These are phyloP conservation scores for Trichodelitschia bisporula DNA, from an alignment of 495 filamentous ascomycete genomes.

Conservation along the genomic window DNA sequence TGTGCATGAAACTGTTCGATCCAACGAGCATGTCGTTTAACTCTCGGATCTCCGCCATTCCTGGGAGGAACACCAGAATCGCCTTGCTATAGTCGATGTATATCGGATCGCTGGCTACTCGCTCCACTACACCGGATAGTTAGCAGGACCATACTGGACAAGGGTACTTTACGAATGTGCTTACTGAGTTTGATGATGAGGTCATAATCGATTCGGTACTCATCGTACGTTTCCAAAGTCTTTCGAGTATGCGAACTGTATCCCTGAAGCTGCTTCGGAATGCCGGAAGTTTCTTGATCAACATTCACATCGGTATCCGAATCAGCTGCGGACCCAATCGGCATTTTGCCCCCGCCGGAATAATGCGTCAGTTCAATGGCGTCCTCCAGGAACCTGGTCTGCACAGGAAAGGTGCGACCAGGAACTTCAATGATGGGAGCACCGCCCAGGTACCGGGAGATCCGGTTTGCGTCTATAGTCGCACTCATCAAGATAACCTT, in stretches of 20 bases:
- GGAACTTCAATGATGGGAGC: slow-evolving; percentile 76
- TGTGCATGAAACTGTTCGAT: slow-evolving; percentile 37
- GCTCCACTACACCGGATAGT: no score
- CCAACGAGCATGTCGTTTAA: slow-evolving; percentile 59
- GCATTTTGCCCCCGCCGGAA: slow-evolving; percentile 30
- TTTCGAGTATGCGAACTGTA: slow-evolving; percentile 54
- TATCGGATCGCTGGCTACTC: slow-evolving; percentile 38
- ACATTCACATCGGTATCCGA: slow-evolving; percentile 30
- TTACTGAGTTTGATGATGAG: slow-evolving; percentile 48
- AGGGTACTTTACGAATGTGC: background rate
- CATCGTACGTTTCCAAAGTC: slow-evolving; percentile 51
- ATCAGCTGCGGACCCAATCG: slow-evolving; percentile 18
- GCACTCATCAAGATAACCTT: slow-evolving; percentile 89
- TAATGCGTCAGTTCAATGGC: slow-evolving; percentile 63
- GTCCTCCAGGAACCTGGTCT: slow-evolving; percentile 73
- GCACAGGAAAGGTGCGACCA: slow-evolving; percentile 79
- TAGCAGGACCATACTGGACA: no score
- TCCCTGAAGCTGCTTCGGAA: slow-evolving; percentile 23
- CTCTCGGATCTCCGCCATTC: slow-evolving; percentile 75
- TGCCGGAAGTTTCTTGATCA: slow-evolving; percentile 8
- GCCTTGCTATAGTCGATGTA: slow-evolving; percentile 59
- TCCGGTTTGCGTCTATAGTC: slow-evolving; percentile 73
- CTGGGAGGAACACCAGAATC: slow-evolving; percentile 81
- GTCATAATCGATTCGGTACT: slow-evolving; percentile 67
- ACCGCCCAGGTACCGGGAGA: slow-evolving; percentile 63